phyloP scores from a whole-genome alignment of 2,329 filamentous ascomycete species.

The Colletotrichum sp. region DNA sequence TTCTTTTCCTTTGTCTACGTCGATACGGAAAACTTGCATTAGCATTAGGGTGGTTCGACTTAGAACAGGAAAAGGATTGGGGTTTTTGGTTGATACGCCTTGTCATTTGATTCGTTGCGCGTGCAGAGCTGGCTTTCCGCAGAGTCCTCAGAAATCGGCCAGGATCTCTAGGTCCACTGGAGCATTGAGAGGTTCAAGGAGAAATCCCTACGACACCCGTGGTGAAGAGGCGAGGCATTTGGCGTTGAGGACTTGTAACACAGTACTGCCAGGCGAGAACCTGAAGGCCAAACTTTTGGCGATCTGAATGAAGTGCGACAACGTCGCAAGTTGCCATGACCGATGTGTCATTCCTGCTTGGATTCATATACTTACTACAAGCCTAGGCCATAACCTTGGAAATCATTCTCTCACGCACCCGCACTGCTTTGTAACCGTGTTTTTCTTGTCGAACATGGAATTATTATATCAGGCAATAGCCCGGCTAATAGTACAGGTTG shows the following conservation, averaged over 20 bases:
- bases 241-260: constrained; percentile 13
- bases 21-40: background rate
- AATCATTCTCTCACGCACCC: background rate
- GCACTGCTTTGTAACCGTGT: background rate
- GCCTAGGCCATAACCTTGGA: background rate
- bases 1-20: constrained; percentile 6
- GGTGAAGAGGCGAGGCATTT: background rate
- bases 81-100: background rate
- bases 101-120: background rate
- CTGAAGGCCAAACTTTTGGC: constrained; percentile 1
- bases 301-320: background rate
- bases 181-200: background rate
- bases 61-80: background rate
- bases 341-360: background rate
- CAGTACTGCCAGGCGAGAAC: constrained; percentile 3
- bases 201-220: background rate
- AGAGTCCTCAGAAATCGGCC: background rate
- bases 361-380: background rate
- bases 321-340: background rate
- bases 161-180: background rate
- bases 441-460: background rate
- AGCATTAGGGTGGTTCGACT: background rate
- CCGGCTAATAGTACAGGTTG: constrained; percentile 2
- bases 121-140: background rate
- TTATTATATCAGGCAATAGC: background rate